A percentile compares a stretch with the other conserved stretches of the same genome.
Evolutionary conservation across 73 alveolate species (phyloP).

Genomic region (Paramecium pentaurelia): DNA sequence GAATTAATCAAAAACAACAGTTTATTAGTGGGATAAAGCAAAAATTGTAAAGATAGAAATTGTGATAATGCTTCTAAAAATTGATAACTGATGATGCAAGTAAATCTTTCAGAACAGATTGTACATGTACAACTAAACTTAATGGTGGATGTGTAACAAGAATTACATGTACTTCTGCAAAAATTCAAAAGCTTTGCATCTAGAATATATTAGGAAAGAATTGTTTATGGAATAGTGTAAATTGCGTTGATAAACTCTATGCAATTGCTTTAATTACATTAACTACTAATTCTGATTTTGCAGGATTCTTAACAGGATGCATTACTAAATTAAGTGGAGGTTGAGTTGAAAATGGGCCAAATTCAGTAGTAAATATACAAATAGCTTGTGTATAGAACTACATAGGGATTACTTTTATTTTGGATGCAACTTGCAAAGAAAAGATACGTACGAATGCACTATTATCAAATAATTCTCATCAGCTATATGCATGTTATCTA

Average conservation of each 20-base stretch:
- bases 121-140: neutral
- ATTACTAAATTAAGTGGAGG: neutral
- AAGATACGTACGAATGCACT: neutral
- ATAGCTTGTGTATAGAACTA: neutral
- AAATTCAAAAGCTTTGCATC: neutral
- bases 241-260: neutral
- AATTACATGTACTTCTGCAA: neutral
- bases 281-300: neutral
- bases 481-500: neutral
- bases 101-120: neutral
- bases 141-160: slow-evolving; percentile 21
- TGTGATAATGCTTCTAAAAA: neutral
- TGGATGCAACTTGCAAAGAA: neutral
- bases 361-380: neutral
- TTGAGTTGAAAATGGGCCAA: neutral
- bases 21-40: neutral
- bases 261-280: neutral
- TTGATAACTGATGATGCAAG: neutral
- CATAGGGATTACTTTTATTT: neutral
- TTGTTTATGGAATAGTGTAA: neutral
- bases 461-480: neutral
- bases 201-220: neutral
- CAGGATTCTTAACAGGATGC: neutral
- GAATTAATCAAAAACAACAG: neutral
- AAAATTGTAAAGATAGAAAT: neutral